Evolutionary conservation across 257 asterid species (phyloP), one percentile per base, ranked within the genome.

Genomic region (Euphrasia confusa): DNA sequence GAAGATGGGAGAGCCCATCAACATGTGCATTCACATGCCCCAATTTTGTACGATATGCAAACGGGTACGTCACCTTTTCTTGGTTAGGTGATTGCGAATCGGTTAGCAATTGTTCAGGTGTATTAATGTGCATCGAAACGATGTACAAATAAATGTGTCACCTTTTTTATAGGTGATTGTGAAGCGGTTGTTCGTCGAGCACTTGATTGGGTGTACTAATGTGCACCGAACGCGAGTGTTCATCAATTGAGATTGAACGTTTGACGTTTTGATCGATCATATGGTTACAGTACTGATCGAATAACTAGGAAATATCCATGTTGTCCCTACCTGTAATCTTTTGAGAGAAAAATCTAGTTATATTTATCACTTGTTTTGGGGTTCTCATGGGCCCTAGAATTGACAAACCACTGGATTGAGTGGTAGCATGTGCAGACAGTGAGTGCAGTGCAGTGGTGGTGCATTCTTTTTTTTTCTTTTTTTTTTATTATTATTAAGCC

Each of bases 21-120:
- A 54, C 82, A 77, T 77, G 82, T 73, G 79, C 77, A 42, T 26
- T 37, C 79, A 77, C 82, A 77, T 77, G 82, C 71, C 73, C 33
- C 65, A 49, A 13, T 65, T 60, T 50, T 17, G 27, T n/a, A 15
- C 58, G 33, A 30, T 30, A 28, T 28, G 47, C 21, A 50, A 50
- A 4, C 17, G 10, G 24, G 24, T 21, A 21, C 26, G 27, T 49
- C 55, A 49, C 27, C 55, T 49, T 45, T 45, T 5, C 5, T 30
- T 28, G 4, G 0, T 45, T 45, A 45, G 15, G 17, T 45, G 50
- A 45, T 45, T 10, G 14, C 11, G 45, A 39, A 30, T 4, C 33
- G 33, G 33, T 30, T 30, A 7, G 45, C 48, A 42, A 2, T 40
- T 5, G 47, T 1, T 10, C 13, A 0, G 14, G 48, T 10, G 4